Evolutionary conservation across 805 yeast genomes (phyloP), one percentile per base, ranked within the genome.

Genomic region (Tetrapisispora nanseiensis): DNA sequence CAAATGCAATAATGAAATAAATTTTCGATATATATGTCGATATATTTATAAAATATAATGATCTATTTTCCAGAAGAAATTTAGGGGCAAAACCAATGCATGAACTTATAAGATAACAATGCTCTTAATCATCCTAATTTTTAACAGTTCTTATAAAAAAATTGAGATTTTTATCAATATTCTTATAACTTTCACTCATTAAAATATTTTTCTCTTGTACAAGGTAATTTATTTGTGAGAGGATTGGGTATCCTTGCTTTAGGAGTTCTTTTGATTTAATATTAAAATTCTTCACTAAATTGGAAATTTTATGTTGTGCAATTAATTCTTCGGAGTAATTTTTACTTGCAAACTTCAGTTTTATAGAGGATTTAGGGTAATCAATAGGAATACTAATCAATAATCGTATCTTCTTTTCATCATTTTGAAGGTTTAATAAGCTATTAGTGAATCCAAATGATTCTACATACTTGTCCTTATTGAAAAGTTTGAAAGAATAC

Each of bases 151-250:
- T n/a, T n/a, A n/a, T 43, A 37, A 57, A 55, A n/a, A 34, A 33
- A 23, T 44, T 44, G 22, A 45, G 43, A 32, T 48, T 42, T 33
- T 42, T 48, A 13, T 54, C 52, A 12, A 40, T 46, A 24, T 37
- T 41, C 30, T 39, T 46, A 46, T 44, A 57, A 18, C 48, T 46
- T 23, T 46, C 34, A 11, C 31, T 34, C 12, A 42, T 29, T 27
- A 57, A 46, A 3, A 22, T 23, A 9, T 47, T 45, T 35, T 47
- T 46, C 24, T 51, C 49, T n/a, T 52, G 41, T 24, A 49, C 35
- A 30, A 57, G 41, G 34, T 50, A 57, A 41, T 58, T 58, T 13
- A 58, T 27, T 33, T 58, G 60, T 4, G 56, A 32, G 11, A 51
- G 12, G 11, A 57, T 41, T 20, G 57, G 54, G 33, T 42, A 40